Base-by-base conservation (phyloP, 495 filamentous ascomycete species). In the Hyaloscypha finlandica region DNA sequence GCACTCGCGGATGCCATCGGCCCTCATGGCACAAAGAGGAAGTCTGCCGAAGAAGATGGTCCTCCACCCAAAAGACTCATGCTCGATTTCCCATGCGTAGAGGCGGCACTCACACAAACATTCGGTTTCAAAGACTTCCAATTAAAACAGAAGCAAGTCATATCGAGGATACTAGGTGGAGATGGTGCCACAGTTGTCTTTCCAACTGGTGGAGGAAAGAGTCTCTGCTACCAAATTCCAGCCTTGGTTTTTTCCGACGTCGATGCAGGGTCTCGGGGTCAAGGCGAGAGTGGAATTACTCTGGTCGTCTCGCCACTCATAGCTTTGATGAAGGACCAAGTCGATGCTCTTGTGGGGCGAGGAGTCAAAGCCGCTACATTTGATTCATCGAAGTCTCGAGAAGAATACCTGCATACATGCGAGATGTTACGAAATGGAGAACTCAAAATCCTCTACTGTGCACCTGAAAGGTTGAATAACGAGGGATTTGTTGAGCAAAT, bases 181-280 rank as follows among this genome's bases (percentile, higher is more conserved):
- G 76, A 81, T 3, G 87, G 82, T 68, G 78, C 79, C 0, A 73
- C 80, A 8, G 83, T 83, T 6, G 71, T 89, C 20, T 89, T 88
- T 64, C 86, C 86, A 1, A 87, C 86, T 6, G 86, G 84, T 32
- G 85, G 83, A 9, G 85, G 85, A 8, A 88, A 87, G 71, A 86
- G 83, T 39, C 74, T 87, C 1, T 82, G 82, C 51, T 86, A 84
- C 61, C 85, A 87, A 75, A 77, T 88, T 52, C 85, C 85, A 0
- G 84, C 83, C 29, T 68, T 87, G 37, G 79, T 80, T 0, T 84
- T 88, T 60, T 74, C 78, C n/a, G 77, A 81, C 59, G 65, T 80
- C 39, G 85, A 86, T 52, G 64, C 72, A 4, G 73, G 71, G 1
- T 66, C 58, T 5, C 54, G 71, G 16, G 67, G 64, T n/a, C 70